Evolutionary conservation across 2,329 filamentous ascomycete genomes (phyloP).

Genomic region (Colletotrichum caudatum): DNA sequence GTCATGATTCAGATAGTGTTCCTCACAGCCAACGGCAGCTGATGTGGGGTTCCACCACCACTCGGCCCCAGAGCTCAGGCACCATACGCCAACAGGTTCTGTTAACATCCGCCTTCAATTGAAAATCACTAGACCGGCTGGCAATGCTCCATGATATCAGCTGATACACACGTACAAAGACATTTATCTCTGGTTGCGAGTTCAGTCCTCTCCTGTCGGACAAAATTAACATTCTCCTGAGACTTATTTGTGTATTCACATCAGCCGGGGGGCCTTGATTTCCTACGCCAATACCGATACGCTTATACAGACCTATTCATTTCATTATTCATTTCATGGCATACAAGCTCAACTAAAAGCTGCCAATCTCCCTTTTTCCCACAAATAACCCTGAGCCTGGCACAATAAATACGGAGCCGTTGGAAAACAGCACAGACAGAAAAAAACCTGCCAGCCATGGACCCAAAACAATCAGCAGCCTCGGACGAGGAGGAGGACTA

Average conservation of each 20-base stretch:
- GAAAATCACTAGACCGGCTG: background rate
- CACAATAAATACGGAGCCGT: background rate
- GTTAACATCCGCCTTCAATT: background rate
- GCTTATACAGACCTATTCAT: background rate
- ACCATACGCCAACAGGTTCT: background rate
- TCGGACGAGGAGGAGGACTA: conserved; percentile 86
- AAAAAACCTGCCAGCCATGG: conserved; percentile 13
- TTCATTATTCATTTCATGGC: background rate
- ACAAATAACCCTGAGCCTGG: too few species aligned
- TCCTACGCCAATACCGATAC: background rate
- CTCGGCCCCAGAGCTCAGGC: background rate
- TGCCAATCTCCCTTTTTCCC: background rate
- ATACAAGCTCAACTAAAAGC: background rate
- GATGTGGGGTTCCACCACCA: background rate
- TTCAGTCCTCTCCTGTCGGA: too few species aligned
- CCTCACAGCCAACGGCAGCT: background rate
- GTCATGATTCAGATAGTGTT: background rate
- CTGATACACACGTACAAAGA: background rate
- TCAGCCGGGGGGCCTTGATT: background rate
- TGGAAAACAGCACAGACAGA: background rate
- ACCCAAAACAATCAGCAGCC: conserved; percentile 18
- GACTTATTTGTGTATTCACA: background rate
- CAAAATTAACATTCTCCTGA: background rate
- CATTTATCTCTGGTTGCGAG: too few species aligned
- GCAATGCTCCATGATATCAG: background rate